Base-by-base conservation (phyloP, 2,329 filamentous ascomycete genomes). In the Exophiala lecanii-corni region DNA sequence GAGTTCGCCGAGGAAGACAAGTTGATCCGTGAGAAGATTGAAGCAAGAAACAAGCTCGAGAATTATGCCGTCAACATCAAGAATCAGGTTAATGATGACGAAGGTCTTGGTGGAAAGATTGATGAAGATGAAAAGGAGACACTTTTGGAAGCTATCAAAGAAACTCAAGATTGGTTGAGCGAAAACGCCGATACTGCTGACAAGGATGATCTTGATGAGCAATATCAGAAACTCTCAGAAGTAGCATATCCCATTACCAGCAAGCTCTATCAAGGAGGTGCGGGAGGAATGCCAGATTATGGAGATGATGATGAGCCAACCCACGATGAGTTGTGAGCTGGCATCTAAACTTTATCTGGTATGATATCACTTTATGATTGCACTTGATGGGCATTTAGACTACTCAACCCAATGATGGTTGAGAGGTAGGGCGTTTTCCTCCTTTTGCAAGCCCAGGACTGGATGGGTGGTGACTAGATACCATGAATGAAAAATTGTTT, bases 1-100 rank as follows among this genome's bases (percentile, higher is more conserved):
- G 87, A 96, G 75, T 97, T 89, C 67, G 92, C 92, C 64, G 92
- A 98, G 70, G 92, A 97, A 74, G 92, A 98, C 77, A 97, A 97
- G 82, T 89, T 89, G 53, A 94, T 87, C 62, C 88, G 89, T 66
- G 87, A 92, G 75, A 89, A 89, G 74, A 95, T 98, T 59, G 89
- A 96, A 76, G 84, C 89, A 59, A 85, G 91, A 65, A 97, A 98
- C 73, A 81, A 83, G 59, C 85, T 98, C 50, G 92, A 98, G 82
- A 97, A 97, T 82, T 98, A 97, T 73, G 89, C 89, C 58, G 97
- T 94, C 81, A 91, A 79, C 75, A 76, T 98, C 60, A 97, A 97
- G 86, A 97, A 95, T 85, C 92, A 97, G 78, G 84, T 89, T 75
- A 91, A 89, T 68, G 92, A 98, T 55, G 86, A 94, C 59, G 89